These are phyloP conservation scores for Chalciporus pseudorubinellus DNA, from an alignment of 768 basidiomycete genomes.

Conservation along the genomic window DNA sequence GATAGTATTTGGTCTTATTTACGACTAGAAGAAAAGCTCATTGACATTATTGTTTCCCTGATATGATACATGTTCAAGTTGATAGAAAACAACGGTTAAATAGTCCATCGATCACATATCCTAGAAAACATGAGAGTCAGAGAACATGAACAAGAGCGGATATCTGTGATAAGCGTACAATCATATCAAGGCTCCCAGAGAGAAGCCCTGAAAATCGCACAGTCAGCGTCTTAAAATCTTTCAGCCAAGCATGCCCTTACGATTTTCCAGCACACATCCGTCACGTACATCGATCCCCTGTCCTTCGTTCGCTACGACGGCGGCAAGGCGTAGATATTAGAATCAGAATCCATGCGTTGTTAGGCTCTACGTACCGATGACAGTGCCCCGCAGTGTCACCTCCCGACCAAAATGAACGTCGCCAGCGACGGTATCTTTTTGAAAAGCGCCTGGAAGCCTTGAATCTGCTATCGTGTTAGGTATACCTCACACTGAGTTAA, in stretches of 20 bases:
- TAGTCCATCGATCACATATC: background rate
- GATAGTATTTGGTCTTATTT: no score
- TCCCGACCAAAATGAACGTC: constrained; percentile 89
- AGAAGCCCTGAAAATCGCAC: constrained; percentile 51
- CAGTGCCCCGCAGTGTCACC: constrained; percentile 84
- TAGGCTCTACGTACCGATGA: constrained; percentile 54
- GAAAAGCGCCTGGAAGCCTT: constrained; percentile 92
- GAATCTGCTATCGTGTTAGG: constrained; percentile 46
- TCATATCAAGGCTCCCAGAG: constrained; percentile 33
- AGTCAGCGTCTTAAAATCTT: background rate
- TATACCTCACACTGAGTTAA: background rate
- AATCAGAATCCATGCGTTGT: background rate
- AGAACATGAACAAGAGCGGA: background rate
- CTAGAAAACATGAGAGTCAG: background rate
- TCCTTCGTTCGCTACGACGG: constrained; percentile 76
- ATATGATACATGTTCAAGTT: no score
- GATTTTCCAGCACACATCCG: constrained; percentile 76
- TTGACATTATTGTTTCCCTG: no score
- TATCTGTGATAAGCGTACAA: background rate
- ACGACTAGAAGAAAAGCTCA: no score
- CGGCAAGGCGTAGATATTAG: background rate
- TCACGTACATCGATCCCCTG: constrained; percentile 82
- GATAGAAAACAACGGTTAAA: no score
- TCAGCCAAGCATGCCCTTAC: constrained; percentile 18
- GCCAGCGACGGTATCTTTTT: constrained; percentile 89